These are phyloP conservation scores for Hemerocallis citrina DNA, from an alignment of 106 monocot genomes.

Conservation along the genomic window DNA sequence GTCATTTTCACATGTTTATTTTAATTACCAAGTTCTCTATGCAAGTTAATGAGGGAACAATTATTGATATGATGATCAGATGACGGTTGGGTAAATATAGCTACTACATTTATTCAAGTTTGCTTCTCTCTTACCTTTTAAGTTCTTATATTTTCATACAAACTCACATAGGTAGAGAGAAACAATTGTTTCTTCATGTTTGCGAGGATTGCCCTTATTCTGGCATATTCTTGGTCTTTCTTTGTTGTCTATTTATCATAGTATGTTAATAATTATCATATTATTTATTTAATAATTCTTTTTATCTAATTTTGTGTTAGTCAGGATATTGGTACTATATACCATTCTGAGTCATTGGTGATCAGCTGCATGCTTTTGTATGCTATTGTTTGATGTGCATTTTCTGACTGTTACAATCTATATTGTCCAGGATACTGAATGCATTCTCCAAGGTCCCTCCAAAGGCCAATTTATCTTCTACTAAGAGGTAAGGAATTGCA, in stretches of 20 bases:
- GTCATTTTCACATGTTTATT: not conserved
- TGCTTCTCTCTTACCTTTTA: too few species aligned
- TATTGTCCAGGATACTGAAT: slow-evolving; percentile 60
- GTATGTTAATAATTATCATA: not conserved
- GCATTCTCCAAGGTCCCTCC: slow-evolving; percentile 86
- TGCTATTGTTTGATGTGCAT: not conserved
- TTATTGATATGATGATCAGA: not conserved
- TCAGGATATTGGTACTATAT: not conserved
- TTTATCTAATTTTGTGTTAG: not conserved
- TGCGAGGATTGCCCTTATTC: not conserved
- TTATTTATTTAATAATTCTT: too few species aligned
- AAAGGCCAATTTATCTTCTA: slow-evolving; percentile 56
- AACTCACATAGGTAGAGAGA: too few species aligned
- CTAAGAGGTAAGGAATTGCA: slow-evolving; percentile 92
- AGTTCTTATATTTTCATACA: too few species aligned
- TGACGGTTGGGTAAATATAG: not conserved
- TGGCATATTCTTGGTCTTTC: too few species aligned
- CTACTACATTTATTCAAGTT: not conserved
- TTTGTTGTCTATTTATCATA: not conserved
- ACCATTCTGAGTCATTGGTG: not conserved
- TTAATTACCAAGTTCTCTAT: not conserved
- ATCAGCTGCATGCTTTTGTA: not conserved
- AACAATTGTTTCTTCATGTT: too few species aligned
- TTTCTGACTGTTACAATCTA: not conserved
- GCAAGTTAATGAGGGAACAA: not conserved